Percentiles rank a stretch among this genome's conserved stretches.
These are phyloP conservation scores for Podila horticola DNA, from an alignment of 192 early-diverging fungal species.

Conservation along the genomic window DNA sequence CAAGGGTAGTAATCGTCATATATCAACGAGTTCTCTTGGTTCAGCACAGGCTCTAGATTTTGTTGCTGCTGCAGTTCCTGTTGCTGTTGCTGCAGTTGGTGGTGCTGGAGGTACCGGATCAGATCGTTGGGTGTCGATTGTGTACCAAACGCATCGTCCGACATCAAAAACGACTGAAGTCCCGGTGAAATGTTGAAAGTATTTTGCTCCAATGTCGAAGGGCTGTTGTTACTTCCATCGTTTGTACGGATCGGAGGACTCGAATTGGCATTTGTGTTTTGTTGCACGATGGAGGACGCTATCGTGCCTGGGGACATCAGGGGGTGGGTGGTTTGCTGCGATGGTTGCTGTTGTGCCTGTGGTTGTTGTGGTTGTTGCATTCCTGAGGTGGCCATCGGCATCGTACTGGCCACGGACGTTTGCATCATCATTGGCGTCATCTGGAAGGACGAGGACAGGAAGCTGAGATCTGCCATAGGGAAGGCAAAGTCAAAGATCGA, in stretches of 20 bases:
- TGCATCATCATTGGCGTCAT: conserved; percentile 45
- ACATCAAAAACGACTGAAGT: conserved; percentile 31
- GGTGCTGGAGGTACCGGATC: conserved; percentile 46
- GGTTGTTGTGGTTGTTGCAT: not conserved
- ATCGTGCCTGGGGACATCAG: not conserved
- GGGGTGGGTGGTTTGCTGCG: not conserved
- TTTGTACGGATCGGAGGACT: not conserved
- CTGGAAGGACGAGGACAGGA: conserved; percentile 45
- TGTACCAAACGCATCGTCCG: conserved; percentile 23
- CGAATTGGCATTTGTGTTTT: not conserved
- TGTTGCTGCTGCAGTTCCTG: conserved; percentile 42
- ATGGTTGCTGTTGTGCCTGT: not conserved
- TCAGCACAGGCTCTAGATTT: conserved; percentile 35
- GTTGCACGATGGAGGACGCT: not conserved
- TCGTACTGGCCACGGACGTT: conserved; percentile 8
- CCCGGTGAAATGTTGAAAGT: conserved; percentile 35
- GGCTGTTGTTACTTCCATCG: not conserved
- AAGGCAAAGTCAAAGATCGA: conserved; percentile 47
- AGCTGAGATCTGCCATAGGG: conserved; percentile 36
- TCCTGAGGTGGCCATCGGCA: not conserved
- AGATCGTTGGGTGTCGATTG: conserved; percentile 37
- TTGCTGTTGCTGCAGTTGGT: conserved; percentile 42
- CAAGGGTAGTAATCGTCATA: conserved; percentile 42
- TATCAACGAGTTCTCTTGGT: conserved; percentile 43
- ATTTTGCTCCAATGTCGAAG: conserved; percentile 13